Base-by-base conservation (phyloP, 1,284 basidiomycete species). In the Athelia psychrophila region DNA sequence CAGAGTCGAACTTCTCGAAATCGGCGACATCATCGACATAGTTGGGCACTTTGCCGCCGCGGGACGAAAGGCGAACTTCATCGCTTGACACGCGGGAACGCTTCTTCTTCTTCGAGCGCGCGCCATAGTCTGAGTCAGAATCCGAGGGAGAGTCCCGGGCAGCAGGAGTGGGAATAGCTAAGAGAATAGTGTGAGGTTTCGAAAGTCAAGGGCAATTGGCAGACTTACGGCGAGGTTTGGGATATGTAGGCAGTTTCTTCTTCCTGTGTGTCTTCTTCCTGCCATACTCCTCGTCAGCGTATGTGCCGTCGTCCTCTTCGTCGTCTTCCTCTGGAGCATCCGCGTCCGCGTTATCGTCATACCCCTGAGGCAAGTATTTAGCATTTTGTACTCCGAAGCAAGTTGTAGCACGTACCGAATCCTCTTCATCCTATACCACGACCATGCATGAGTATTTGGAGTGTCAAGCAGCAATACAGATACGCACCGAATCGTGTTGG, bases 41-140 rank as follows among this genome's bases (percentile, higher is more conserved):
- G 64, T 92, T 94, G 35, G 91, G 88, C 48, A 92, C 80, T 68
- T 85, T 91, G 63, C 78, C 86, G 51, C 88, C 91, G 22, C 93
- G 80, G 54, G 86, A 89, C 38, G 92, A 90, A 45, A 92, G 79
- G 63, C 92, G 89, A 45, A 91, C 74, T 62, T 90, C 89, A 55
- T 86, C 86, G 46, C 69, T 75, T 53, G 69, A 78, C 63, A 67
- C 74, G 54, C 73, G 79, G 62, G 71, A 73, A 66, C 81, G 86
- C 74, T 91, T 92, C 76, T 90, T 91, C 75, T 92, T 93, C 76
- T 92, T 89, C 38, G 89, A 83, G 55, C 90, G 88, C 30, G 85
- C 78, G 33, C 88, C 92, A 64, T 95, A 95, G 62, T 95, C 92
- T 12, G 91, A 94, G 65, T 93, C 92, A 3, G 91, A 93, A 65